These are phyloP conservation scores for Theobroma grandiflorum DNA, from an alignment of 441 rosid species.

Conservation along the genomic window DNA sequence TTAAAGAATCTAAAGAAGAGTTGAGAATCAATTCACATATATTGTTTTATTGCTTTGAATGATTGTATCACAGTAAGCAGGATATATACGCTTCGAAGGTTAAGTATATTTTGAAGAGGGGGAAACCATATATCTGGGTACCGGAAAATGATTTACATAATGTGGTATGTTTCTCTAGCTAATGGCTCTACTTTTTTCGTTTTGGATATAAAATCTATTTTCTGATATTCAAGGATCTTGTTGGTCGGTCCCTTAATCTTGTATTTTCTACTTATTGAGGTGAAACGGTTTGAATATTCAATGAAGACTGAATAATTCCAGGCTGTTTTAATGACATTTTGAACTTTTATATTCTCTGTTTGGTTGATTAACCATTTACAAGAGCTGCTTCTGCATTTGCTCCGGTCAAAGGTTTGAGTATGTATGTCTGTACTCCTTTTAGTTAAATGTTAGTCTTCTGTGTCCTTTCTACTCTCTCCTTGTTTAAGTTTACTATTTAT, in stretches of 20 bases:
- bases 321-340: not conserved
- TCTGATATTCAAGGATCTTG: not conserved
- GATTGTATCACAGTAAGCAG: constrained; percentile 58
- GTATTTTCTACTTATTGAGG: not conserved
- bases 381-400: not conserved
- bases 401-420: not conserved
- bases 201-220: not conserved
- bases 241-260: not conserved
- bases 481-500: not conserved
- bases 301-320: not conserved
- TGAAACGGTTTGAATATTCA: not conserved
- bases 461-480: not conserved
- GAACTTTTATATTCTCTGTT: not conserved
- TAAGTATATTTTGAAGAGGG: constrained; percentile 74
- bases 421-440: not conserved
- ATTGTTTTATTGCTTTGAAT: constrained; percentile 16
- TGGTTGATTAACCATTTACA: constrained; percentile 3
- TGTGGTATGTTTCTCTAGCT: constrained; percentile 59
- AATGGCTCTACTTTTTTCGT: constrained; percentile 2
- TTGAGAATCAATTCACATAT: not conserved
- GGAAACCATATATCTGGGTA: constrained; percentile 86
- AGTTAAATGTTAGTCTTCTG: not conserved
- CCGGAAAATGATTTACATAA: constrained; percentile 82
- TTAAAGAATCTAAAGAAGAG: not conserved
- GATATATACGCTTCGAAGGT: constrained; percentile 80